phyloP scores from a whole-genome alignment of 805 yeast species.

The Diddensiella caesifluorescens region DNA sequence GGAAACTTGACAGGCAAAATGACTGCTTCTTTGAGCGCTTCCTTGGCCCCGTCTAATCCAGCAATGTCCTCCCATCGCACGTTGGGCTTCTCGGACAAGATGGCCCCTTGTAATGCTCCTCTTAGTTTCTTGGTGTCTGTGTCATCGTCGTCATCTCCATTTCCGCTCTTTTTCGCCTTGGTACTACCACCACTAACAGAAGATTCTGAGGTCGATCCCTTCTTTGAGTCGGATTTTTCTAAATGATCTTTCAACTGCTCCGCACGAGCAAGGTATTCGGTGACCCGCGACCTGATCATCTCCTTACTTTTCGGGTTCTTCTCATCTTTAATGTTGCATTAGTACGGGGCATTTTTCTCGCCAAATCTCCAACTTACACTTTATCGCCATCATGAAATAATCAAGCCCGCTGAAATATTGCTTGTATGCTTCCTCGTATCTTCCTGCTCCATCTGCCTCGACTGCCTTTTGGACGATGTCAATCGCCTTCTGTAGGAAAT shows the following conservation, averaged over 20 bases:
- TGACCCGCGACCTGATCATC: constrained; percentile 78
- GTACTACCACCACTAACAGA: constrained; percentile 57
- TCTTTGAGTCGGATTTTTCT: constrained; percentile 49
- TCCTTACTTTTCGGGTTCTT: constrained; percentile 87
- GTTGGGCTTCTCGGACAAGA: constrained; percentile 85
- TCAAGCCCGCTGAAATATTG: constrained; percentile 89
- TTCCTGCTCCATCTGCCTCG: constrained; percentile 84
- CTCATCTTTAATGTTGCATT: constrained; percentile 43
- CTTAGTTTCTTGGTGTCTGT: constrained; percentile 83
- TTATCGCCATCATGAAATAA: constrained; percentile 90
- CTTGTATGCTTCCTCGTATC: constrained; percentile 91
- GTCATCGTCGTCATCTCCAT: constrained; percentile 54
- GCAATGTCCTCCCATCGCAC: constrained; percentile 95
- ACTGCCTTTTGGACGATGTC: constrained; percentile 92
- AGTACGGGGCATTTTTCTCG: background rate
- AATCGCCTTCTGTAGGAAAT: constrained; percentile 90
- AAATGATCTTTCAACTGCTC: constrained; percentile 89
- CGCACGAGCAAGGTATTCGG: constrained; percentile 87
- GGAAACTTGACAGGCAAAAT: constrained; percentile 95
- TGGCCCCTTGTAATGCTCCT: constrained; percentile 88
- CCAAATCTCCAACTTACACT: constrained; percentile 41
- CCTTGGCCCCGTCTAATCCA: constrained; percentile 91
- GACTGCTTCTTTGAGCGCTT: constrained; percentile 94
- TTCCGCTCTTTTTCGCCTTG: constrained; percentile 40
- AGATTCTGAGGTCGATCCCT: constrained; percentile 46